Percentiles rank a stretch among this genome's conserved stretches.
phyloP scores from a whole-genome alignment of 192 early-diverging fungal species.

The Diversispora epigaea region DNA sequence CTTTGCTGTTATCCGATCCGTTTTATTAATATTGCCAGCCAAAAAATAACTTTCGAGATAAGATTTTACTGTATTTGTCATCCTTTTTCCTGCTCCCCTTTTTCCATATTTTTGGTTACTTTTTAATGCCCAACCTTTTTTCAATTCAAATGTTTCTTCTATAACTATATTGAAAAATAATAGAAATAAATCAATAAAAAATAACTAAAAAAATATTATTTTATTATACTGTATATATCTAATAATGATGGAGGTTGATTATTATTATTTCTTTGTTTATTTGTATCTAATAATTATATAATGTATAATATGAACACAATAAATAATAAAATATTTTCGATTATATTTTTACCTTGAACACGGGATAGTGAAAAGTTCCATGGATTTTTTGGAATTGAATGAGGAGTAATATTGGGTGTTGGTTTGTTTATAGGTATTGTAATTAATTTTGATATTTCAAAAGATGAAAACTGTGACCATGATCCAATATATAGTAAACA shows the following conservation, averaged over 20 bases:
- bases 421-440: slow-evolving; percentile 1
- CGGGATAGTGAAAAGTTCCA: not conserved
- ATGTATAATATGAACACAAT: not conserved
- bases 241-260: not conserved
- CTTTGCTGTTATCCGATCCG: not conserved
- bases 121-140: not conserved
- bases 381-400: not conserved
- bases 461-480: too few species aligned
- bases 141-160: not conserved
- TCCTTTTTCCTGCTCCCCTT: not conserved
- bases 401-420: not conserved
- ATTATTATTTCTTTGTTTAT: slow-evolving; percentile 1
- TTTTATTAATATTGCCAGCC: not conserved
- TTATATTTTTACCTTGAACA: not conserved
- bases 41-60: slow-evolving; percentile 4
- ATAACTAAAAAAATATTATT: not conserved
- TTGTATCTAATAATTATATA: slow-evolving; percentile 7
- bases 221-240: not conserved
- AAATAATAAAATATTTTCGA: not conserved
- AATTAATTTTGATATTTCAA: too few species aligned
- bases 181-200: slow-evolving; percentile 7
- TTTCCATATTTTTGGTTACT: slow-evolving; percentile 7
- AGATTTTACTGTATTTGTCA: not conserved
- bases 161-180: slow-evolving; percentile 1
- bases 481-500: too few species aligned